Percentiles rank a stretch among this genome's conserved stretches.
These are phyloP conservation scores for Mycena indigotica DNA, from an alignment of 768 basidiomycete species.

Conservation along the genomic window DNA sequence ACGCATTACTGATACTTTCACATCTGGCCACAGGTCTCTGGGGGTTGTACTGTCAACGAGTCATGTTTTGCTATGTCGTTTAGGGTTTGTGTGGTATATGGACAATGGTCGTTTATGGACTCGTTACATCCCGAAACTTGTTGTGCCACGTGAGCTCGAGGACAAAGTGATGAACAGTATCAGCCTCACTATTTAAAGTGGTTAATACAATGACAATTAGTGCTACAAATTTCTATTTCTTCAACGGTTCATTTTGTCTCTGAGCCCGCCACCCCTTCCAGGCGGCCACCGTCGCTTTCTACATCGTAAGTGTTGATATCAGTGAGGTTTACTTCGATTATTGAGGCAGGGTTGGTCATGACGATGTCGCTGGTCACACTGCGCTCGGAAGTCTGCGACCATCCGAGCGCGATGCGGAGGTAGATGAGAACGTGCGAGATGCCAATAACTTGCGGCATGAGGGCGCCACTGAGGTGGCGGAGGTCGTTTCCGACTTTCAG, in stretches of 20 bases:
- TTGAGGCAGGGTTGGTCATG: slow-evolving; percentile 1
- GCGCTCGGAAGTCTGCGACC: background rate
- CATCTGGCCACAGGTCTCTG: too few species aligned
- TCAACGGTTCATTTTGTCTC: background rate
- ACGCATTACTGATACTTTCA: too few species aligned
- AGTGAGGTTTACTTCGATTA: background rate
- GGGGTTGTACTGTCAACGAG: too few species aligned
- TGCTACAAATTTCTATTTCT: background rate
- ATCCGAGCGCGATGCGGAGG: background rate
- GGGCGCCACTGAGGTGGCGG: background rate
- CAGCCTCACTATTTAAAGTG: too few species aligned
- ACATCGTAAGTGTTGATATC: background rate
- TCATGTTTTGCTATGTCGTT: too few species aligned
- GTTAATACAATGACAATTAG: background rate
- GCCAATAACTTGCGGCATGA: background rate
- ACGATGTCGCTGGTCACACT: background rate
- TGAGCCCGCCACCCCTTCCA: too few species aligned
- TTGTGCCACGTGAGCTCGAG: too few species aligned
- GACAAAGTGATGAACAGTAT: too few species aligned
- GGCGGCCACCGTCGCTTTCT: background rate
- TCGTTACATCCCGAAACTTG: too few species aligned
- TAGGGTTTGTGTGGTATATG: too few species aligned
- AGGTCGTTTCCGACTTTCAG: background rate
- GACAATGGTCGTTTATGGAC: too few species aligned
- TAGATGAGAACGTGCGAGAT: background rate